phyloP scores from a whole-genome alignment of 257 asterid species.

The Asclepias syriaca region DNA sequence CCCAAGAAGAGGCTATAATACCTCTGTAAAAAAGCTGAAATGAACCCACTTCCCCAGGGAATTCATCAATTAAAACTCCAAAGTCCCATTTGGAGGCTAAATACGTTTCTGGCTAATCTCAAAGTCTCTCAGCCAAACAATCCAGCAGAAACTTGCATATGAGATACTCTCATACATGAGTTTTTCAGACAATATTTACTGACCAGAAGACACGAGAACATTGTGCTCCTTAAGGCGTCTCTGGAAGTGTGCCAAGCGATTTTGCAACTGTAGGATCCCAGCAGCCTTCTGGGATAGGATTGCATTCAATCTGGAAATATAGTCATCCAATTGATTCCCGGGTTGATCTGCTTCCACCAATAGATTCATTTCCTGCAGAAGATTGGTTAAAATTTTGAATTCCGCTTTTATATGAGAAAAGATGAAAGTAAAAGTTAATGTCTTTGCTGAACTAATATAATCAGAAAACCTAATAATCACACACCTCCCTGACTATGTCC shows the following conservation, averaged over 20 bases:
- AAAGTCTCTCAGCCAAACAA: constrained; percentile 12
- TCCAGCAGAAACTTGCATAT: constrained; percentile 2
- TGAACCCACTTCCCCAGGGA: constrained; percentile 7
- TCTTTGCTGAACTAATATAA: neutral
- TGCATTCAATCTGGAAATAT: constrained; percentile 66
- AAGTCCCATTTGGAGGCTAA: constrained; percentile 14
- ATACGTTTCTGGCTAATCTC: constrained; percentile 18
- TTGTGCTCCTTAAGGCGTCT: constrained; percentile 81
- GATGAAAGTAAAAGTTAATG: neutral
- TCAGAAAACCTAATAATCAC: constrained; percentile 14
- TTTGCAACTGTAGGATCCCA: constrained; percentile 74
- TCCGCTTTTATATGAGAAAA: neutral
- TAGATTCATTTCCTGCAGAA: constrained; percentile 84
- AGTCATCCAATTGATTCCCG: constrained; percentile 79
- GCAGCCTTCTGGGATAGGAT: constrained; percentile 90
- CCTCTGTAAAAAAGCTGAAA: constrained; percentile 10
- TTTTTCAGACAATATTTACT: constrained; percentile 21
- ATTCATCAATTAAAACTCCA: neutral
- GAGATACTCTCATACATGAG: constrained; percentile 11
- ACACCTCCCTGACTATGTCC: constrained; percentile 75
- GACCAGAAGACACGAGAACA: constrained; percentile 76
- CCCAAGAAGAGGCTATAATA: constrained; percentile 12
- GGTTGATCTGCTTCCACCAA: constrained; percentile 96
- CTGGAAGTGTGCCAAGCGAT: constrained; percentile 78
- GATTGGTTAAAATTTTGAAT: neutral